These are phyloP conservation scores for Darksidea phi DNA, from an alignment of 495 filamentous ascomycete species.

Conservation along the genomic window DNA sequence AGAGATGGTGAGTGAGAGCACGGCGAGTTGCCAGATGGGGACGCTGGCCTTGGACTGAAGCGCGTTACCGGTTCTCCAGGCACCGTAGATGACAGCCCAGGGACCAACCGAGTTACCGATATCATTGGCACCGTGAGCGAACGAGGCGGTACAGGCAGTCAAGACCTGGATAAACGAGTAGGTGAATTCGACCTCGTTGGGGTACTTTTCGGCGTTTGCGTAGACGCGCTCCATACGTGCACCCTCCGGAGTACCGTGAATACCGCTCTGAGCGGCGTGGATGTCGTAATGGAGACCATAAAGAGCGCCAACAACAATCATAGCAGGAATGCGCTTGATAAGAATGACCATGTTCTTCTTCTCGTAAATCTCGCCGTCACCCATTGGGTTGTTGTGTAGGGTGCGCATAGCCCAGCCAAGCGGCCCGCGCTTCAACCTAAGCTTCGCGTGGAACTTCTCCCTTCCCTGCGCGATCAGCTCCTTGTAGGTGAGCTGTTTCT, in stretches of 20 bases:
- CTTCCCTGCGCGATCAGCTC: slow-evolving; percentile 55
- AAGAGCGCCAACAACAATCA: slow-evolving; percentile 53
- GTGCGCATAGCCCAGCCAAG: slow-evolving; percentile 72
- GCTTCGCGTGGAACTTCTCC: slow-evolving; percentile 52
- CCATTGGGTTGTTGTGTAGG: slow-evolving; percentile 66
- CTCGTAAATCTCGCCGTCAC: slow-evolving; percentile 66
- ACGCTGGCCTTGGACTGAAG: slow-evolving; percentile 52
- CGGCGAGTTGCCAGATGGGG: slow-evolving; percentile 53
- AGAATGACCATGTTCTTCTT: slow-evolving; percentile 60
- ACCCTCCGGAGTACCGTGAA: slow-evolving; percentile 64
- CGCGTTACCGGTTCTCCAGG: slow-evolving; percentile 59
- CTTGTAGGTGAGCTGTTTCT: slow-evolving; percentile 52
- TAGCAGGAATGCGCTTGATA: slow-evolving; percentile 60
- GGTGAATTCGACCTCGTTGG: slow-evolving; percentile 73
- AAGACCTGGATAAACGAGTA: slow-evolving; percentile 75
- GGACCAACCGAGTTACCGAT: slow-evolving; percentile 75
- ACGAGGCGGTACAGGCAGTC: slow-evolving; percentile 71
- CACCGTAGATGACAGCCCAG: slow-evolving; percentile 65
- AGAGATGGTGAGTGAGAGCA: slow-evolving; percentile 50
- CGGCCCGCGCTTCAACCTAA: slow-evolving; percentile 57
- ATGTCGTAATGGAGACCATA: slow-evolving; percentile 75
- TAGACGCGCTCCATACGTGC: slow-evolving; percentile 61
- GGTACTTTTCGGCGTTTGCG: slow-evolving; percentile 60
- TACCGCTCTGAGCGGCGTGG: slow-evolving; percentile 64
- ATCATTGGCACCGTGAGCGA: slow-evolving; percentile 80